These are phyloP conservation scores for Vanderwaltozyma verrucispora DNA, from an alignment of 805 yeast genomes.

Conservation along the genomic window DNA sequence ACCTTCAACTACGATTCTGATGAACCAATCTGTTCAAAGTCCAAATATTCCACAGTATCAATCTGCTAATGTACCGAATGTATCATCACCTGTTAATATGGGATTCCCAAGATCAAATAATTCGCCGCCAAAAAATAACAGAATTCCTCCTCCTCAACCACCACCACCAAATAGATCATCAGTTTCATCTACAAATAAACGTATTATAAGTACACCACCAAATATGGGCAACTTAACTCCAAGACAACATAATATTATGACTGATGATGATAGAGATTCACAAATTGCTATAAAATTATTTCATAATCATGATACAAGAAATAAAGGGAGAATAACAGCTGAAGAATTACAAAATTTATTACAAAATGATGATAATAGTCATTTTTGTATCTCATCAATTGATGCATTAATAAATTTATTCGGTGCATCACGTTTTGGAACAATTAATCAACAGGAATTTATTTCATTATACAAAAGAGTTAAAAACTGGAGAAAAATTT, in stretches of 20 bases:
- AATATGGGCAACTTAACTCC: constrained; percentile 6
- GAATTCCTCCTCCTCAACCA: constrained; percentile 7
- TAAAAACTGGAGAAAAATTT: constrained; percentile 28
- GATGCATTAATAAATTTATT: constrained; percentile 27
- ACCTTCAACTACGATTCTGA: neutral
- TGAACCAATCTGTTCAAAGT: neutral
- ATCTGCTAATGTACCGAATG: neutral
- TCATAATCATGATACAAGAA: constrained; percentile 23
- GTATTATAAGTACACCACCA: constrained; percentile 4
- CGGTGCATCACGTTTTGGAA: constrained; percentile 29
- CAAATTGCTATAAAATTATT: constrained; percentile 25
- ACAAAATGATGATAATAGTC: constrained; percentile 28
- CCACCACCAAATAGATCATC: no score
- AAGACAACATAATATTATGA: neutral
- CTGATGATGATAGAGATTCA: constrained; percentile 17
- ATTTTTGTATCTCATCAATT: constrained; percentile 27
- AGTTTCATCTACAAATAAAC: neutral
- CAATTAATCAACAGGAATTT: constrained; percentile 26
- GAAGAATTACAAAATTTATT: constrained; percentile 27
- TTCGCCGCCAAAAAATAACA: neutral
- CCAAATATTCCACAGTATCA: neutral
- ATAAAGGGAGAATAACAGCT: constrained; percentile 24
- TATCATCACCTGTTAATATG: neutral
- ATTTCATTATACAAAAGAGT: constrained; percentile 26
- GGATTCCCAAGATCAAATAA: neutral